A percentile compares a stretch with the other conserved stretches of the same genome.
Evolutionary conservation across 1,284 basidiomycete genomes (phyloP).

Genomic region (Naganishia cerealis): DNA sequence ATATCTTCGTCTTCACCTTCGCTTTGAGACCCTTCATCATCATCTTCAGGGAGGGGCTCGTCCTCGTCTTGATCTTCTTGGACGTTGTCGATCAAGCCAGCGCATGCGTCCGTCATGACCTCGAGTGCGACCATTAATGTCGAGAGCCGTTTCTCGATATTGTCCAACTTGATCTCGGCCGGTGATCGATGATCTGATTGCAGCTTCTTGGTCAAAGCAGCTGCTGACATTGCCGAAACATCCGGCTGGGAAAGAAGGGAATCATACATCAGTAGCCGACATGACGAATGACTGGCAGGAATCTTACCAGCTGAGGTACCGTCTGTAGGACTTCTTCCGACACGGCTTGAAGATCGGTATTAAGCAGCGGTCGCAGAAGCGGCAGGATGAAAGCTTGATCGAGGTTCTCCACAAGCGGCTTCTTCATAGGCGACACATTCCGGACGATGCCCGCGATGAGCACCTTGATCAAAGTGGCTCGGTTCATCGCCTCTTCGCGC

Average conservation of each 20-base stretch:
- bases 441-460: conserved; percentile 65
- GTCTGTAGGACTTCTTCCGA: conserved; percentile 62
- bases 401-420: conserved; percentile 17
- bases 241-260: conserved; percentile 6
- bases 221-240: conserved; percentile 37
- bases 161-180: conserved; percentile 68
- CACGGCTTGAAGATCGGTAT: conserved; percentile 63
- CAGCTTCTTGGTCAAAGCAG: conserved; percentile 44
- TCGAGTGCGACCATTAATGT: conserved; percentile 78
- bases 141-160: conserved; percentile 70
- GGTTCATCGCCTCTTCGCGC: conserved; percentile 53
- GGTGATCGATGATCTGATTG: conserved; percentile 65
- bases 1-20: conserved; percentile 42
- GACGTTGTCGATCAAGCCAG: conserved; percentile 74
- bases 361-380: conserved; percentile 68
- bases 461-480: conserved; percentile 63
- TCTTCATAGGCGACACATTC: conserved; percentile 29
- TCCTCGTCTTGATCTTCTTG: conserved; percentile 42
- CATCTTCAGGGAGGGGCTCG: conserved; percentile 43
- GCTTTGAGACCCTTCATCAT: conserved; percentile 48
- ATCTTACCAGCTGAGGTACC: conserved; percentile 52
- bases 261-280: not conserved
- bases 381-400: conserved; percentile 69
- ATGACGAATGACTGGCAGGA: conserved; percentile 48
- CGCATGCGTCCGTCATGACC: conserved; percentile 80